Evolutionary conservation across 2,329 filamentous ascomycete species (phyloP), one percentile per base, ranked within the genome.

Genomic region (Aspergillus fijiensis): DNA sequence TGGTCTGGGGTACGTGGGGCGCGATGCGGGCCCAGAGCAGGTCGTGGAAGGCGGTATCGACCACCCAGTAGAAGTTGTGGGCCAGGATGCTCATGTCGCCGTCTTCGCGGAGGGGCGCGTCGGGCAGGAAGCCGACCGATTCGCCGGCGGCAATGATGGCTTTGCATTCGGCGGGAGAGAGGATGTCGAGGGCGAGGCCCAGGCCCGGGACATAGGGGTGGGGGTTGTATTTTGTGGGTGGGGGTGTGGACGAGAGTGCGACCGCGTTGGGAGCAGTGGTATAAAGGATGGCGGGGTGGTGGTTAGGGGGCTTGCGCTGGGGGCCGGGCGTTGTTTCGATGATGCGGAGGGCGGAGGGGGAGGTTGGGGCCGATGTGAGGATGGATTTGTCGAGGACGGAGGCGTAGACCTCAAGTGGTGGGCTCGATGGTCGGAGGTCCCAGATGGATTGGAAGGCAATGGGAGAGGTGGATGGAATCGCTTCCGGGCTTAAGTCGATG

Each of bases 31-130:
- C 73, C 88, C 88, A 90, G 1, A 90, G 78, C 14, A 77, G 80
- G 59, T 87, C 82, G 67, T 87, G 84, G 70, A 90, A 89, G 0
- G 80, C 78, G 23, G 80, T 77, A 65, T 90, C 88, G 12, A 87
- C 80, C 9, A 90, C 80, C 88, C 88, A 90, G 77, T 90, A 90
- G 66, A 90, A 89, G 72, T 90, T 90, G 76, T 90, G 88, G 0
- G 88, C 88, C 1, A 90, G 73, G 51, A 90, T 82, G 67, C 86
- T 89, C 25, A 81, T 80, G 56, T 89, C 86, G 16, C 85, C 85
- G 58, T 87, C 85, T n/a, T 86, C 84, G 2, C 86, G 84, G 31
- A 90, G 76, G 0, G 88, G 88, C 0, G 86, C 85, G 67, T 91
- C 88, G 0, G 88, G 88, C 0, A 87, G 79, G 63, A 90, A 91